Evolutionary conservation across 179 eudicot species (phyloP).

Genomic region (Nepenthes alata): DNA sequence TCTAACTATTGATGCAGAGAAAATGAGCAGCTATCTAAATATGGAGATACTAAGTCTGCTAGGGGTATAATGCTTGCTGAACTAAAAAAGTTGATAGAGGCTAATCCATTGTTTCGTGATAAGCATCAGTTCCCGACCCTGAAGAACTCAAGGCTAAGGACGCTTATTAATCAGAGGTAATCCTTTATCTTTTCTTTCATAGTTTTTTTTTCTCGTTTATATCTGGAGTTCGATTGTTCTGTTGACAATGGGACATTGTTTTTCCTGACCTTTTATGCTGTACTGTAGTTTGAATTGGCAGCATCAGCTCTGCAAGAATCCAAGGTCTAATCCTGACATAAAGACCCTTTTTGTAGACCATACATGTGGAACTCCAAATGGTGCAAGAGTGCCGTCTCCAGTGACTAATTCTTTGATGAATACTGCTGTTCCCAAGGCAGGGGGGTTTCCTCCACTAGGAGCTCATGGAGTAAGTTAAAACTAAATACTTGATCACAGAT

Average conservation of each 20-base stretch:
- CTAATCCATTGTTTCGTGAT: conserved; percentile 38
- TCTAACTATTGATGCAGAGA: conserved; percentile 20
- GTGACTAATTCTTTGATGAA: conserved; percentile 63
- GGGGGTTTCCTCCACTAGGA: conserved; percentile 66
- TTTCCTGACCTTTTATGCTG: conserved; percentile 18
- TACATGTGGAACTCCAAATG: conserved; percentile 79
- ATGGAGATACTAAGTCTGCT: conserved; percentile 41
- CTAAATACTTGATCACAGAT: background rate
- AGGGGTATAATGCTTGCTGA: conserved; percentile 36
- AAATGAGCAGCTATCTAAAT: conserved; percentile 41
- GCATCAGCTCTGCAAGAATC: conserved; percentile 83
- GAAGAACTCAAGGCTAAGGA: conserved; percentile 36
- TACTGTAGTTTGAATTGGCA: conserved; percentile 86
- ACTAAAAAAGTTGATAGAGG: conserved; percentile 35
- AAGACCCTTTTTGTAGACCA: conserved; percentile 86
- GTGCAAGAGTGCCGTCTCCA: conserved; percentile 75
- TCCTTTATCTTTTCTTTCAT: conserved; percentile 4
- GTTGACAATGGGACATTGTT: conserved; percentile 12
- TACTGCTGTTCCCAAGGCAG: conserved; percentile 51
- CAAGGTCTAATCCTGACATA: conserved; percentile 76
- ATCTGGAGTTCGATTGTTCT: no score
- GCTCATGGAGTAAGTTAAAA: conserved; percentile 64
- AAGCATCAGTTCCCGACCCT: conserved; percentile 35
- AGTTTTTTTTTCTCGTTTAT: conserved; percentile 34
- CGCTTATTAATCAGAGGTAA: conserved; percentile 38